Conservation (phyloP, 306 rosid genomes). For the Trifolium repens region DNA sequence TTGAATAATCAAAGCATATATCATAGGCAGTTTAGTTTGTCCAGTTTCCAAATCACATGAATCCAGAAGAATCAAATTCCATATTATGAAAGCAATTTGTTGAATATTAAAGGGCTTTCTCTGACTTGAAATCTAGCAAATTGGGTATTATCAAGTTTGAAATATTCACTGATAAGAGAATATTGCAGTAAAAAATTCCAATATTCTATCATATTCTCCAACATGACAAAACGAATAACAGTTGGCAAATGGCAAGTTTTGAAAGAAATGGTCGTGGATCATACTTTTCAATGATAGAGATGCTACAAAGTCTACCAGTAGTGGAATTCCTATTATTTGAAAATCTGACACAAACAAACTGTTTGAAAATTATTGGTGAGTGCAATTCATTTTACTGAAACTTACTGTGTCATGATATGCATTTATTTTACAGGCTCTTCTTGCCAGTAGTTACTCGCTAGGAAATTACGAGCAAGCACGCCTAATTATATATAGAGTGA, state of each 20-base stretch:
- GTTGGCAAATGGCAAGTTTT: slow-evolving; percentile 8
- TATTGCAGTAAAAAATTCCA: not conserved
- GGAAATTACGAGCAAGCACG: slow-evolving; percentile 81
- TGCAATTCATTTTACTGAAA: slow-evolving; percentile 33
- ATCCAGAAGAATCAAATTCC: not conserved
- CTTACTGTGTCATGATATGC: slow-evolving; percentile 30
- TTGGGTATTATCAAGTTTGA: slow-evolving; percentile 5
- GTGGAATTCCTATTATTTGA: slow-evolving; percentile 28
- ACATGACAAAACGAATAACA: not conserved
- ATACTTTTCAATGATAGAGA: slow-evolving; percentile 9
- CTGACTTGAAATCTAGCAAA: slow-evolving; percentile 10
- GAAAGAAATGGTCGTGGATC: slow-evolving; percentile 18
- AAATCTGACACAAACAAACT: slow-evolving; percentile 4
- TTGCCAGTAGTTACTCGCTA: slow-evolving; percentile 75
- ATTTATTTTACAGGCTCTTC: slow-evolving; percentile 69
- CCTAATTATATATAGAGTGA: slow-evolving; percentile 62
- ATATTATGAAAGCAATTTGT: slow-evolving; percentile 2
- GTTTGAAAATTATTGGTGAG: slow-evolving; percentile 22
- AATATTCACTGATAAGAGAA: not conserved
- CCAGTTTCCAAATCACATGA: slow-evolving; percentile 31
- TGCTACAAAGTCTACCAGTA: slow-evolving; percentile 1
- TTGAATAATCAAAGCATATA: slow-evolving; percentile 24
- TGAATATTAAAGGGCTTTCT: slow-evolving; percentile 25
- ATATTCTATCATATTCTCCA: not conserved
- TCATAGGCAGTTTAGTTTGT: slow-evolving; percentile 9